A percentile compares a stretch with the other conserved stretches of the same genome.
Evolutionary conservation across 2,329 filamentous ascomycete genomes (phyloP).

Genomic region (Sphaerostilbella broomeana): DNA sequence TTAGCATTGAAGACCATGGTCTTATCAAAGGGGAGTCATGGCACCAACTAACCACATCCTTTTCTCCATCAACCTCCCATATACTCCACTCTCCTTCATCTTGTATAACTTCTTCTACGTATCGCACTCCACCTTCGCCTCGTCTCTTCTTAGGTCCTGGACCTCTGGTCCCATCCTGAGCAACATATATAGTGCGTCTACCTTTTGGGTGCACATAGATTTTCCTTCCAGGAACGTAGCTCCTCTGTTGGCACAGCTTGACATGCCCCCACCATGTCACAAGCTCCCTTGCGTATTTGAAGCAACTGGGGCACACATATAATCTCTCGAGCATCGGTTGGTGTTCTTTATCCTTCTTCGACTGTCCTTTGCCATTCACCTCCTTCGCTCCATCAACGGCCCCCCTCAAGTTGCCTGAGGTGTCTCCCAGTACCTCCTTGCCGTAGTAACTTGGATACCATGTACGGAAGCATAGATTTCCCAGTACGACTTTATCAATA

Average conservation of each 20-base stretch:
- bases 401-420: constrained; percentile 24
- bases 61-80: constrained; percentile 88
- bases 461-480: constrained; percentile 74
- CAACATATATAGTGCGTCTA: constrained; percentile 33
- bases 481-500: constrained; percentile 79
- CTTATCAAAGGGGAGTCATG: background rate
- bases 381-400: constrained; percentile 26
- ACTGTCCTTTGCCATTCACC: constrained; percentile 21
- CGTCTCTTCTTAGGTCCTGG: constrained; percentile 33
- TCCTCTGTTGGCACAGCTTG: constrained; percentile 47
- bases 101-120: constrained; percentile 38
- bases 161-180: constrained; percentile 24
- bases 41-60: constrained; percentile 55
- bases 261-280: constrained; percentile 54
- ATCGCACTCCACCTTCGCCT: constrained; percentile 30
- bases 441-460: constrained; percentile 92
- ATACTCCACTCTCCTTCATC: constrained; percentile 74
- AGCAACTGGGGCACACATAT: constrained; percentile 88
- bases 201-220: constrained; percentile 61
- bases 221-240: constrained; percentile 56
- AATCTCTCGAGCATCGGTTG: constrained; percentile 56
- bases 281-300: constrained; percentile 74
- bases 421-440: constrained; percentile 59
- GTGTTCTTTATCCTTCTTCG: constrained; percentile 30
- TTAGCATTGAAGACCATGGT: background rate